Evolutionary conservation across 371 early-diverging fungal genomes (phyloP).

Genomic region (Mucor mucedo): DNA sequence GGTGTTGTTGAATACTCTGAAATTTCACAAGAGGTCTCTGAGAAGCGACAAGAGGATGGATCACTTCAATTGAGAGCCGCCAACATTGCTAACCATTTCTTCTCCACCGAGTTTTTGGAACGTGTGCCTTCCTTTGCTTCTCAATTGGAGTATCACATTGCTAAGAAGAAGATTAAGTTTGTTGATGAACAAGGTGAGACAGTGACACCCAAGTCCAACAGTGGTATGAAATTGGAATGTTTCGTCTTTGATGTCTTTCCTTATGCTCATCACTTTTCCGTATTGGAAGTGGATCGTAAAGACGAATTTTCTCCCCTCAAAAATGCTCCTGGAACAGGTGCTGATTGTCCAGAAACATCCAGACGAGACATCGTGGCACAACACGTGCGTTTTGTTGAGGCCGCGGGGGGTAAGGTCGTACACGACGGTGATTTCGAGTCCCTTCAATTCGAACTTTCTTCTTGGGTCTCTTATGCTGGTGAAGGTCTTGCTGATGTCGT

Average conservation of each 20-base stretch:
- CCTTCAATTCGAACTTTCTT: conserved; percentile 82
- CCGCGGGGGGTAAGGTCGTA: conserved; percentile 81
- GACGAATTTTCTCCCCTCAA: conserved; percentile 98
- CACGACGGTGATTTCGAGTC: conserved; percentile 46
- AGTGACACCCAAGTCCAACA: conserved; percentile 78
- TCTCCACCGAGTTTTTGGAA: conserved; percentile 89
- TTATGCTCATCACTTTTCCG: conserved; percentile 83
- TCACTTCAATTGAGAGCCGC: conserved; percentile 87
- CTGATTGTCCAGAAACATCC: conserved; percentile 93
- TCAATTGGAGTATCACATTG: conserved; percentile 92
- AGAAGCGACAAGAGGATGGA: conserved; percentile 66
- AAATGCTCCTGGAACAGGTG: conserved; percentile 91
- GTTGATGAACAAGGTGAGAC: conserved; percentile 78
- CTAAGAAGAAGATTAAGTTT: conserved; percentile 96
- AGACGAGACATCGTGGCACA: conserved; percentile 87
- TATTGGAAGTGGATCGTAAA: conserved; percentile 87
- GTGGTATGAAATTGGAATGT: conserved; percentile 97
- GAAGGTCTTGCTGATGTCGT: conserved; percentile 82
- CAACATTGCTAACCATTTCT: conserved; percentile 98
- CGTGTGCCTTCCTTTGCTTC: conserved; percentile 81
- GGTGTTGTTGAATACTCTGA: conserved; percentile 97
- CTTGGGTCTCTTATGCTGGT: conserved; percentile 91
- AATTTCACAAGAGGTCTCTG: conserved; percentile 78
- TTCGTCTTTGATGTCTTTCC: conserved; percentile 98
- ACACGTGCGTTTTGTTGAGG: conserved; percentile 82